Percentiles rank a stretch among this genome's conserved stretches.
phyloP scores from a whole-genome alignment of 129 eudicot genomes.

The Artemisia annua region DNA sequence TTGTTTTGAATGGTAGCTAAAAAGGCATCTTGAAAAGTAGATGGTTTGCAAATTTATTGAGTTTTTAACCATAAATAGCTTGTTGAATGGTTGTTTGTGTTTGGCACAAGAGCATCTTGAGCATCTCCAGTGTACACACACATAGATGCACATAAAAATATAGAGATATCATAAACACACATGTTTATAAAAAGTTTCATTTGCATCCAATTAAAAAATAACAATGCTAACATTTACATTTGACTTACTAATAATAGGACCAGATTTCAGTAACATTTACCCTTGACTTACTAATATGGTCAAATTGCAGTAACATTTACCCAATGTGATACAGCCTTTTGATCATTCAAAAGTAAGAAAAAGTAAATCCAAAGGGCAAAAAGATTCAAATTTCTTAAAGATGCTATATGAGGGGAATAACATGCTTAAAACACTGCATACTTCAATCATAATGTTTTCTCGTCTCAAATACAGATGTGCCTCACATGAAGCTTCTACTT shows the following conservation, averaged over 20 bases:
- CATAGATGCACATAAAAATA: background rate
- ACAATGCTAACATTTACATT: background rate
- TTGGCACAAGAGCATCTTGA: conserved; percentile 18
- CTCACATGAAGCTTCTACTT: conserved; percentile 37
- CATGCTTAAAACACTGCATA: conserved; percentile 30
- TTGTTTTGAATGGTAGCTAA: conserved; percentile 20
- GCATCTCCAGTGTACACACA: background rate
- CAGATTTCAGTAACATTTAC: background rate
- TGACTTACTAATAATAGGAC: too few relatives aligned
- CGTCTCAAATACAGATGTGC: conserved; percentile 39
- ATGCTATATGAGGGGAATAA: conserved; percentile 29
- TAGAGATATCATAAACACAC: background rate
- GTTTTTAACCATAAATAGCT: conserved; percentile 3
- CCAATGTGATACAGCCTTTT: conserved; percentile 8
- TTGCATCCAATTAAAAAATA: background rate
- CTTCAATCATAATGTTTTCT: conserved; percentile 39
- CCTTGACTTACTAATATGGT: conserved; percentile 2
- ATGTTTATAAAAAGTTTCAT: background rate
- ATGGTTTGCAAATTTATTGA: conserved; percentile 26
- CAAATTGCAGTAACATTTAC: background rate
- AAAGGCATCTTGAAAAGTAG: conserved; percentile 42
- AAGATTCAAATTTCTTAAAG: conserved; percentile 30
- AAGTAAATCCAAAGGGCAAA: conserved; percentile 20
- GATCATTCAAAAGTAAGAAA: conserved; percentile 29
- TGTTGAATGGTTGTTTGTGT: conserved; percentile 21